phyloP scores from a whole-genome alignment of 2,329 filamentous ascomycete genomes.

The Trichoderma afroharzianum region DNA sequence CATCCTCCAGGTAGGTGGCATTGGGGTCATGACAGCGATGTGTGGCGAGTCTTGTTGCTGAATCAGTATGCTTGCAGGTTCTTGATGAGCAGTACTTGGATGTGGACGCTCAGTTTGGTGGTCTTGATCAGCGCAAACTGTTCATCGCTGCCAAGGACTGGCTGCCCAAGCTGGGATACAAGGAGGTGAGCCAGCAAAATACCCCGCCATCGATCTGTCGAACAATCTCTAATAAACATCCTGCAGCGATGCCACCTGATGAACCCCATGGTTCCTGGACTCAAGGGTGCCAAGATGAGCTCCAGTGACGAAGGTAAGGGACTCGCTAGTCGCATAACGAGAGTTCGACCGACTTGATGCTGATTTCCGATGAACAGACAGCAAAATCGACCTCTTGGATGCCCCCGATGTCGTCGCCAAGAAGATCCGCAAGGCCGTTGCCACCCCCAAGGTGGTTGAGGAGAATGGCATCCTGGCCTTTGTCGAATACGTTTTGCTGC shows the following conservation, averaged over 20 bases:
- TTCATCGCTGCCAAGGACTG: conserved; percentile 83
- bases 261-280: conserved; percentile 81
- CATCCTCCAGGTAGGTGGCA: conserved; percentile 54
- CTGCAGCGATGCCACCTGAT: conserved; percentile 37
- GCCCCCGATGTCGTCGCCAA: conserved; percentile 67
- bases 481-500: conserved; percentile 81
- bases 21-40: background rate
- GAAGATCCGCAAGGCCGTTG: conserved; percentile 84
- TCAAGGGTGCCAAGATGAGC: conserved; percentile 84
- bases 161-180: conserved; percentile 82
- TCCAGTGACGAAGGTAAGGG: conserved; percentile 61
- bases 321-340: background rate
- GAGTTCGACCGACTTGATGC: background rate
- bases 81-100: conserved; percentile 87
- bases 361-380: conserved; percentile 47
- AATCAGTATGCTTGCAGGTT: conserved; percentile 36
- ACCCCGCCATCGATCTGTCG: too few relatives aligned
- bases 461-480: conserved; percentile 86
- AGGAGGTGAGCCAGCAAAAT: conserved; percentile 55
- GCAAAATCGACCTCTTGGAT: conserved; percentile 93
- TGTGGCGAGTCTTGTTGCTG: background rate
- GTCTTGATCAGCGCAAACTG: conserved; percentile 82
- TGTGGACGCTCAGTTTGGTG: conserved; percentile 86
- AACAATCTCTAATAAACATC: background rate
- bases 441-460: conserved; percentile 70